These are phyloP conservation scores for Backusella tuberculispora DNA, from an alignment of 192 early-diverging fungal genomes.

Conservation along the genomic window DNA sequence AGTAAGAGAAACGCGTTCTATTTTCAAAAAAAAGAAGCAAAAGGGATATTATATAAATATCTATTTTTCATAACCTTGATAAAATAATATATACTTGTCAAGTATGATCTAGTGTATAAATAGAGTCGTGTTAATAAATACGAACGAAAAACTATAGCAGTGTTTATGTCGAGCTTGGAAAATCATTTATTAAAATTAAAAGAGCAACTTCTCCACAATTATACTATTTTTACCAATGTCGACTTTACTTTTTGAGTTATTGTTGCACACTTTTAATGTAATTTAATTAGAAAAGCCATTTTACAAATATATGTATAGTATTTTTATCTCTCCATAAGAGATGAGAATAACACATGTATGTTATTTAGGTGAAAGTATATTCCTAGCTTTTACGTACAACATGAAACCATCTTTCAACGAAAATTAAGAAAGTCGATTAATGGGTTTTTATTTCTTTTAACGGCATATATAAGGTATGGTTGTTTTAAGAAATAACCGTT, in stretches of 20 bases:
- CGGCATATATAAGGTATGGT: not conserved
- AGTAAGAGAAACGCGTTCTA: not conserved
- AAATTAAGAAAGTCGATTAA: not conserved
- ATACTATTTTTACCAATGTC: not conserved
- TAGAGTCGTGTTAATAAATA: not conserved
- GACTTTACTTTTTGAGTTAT: not conserved
- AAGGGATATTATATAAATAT: not conserved
- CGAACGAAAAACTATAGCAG: too few species aligned
- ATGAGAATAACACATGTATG: slow-evolving; percentile 1
- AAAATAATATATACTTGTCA: not conserved
- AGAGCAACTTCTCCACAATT: not conserved
- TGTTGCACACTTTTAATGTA: not conserved
- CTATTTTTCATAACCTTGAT: not conserved
- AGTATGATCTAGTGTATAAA: not conserved
- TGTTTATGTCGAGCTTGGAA: not conserved
- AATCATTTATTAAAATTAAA: not conserved
- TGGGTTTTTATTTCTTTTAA: not conserved
- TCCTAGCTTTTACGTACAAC: not conserved
- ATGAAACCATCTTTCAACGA: not conserved
- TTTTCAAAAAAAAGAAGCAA: not conserved
- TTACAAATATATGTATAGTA: not conserved
- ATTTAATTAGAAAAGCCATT: not conserved
- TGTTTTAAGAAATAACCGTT: not conserved
- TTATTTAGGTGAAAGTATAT: not conserved
- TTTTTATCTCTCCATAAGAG: not conserved